Conservation (phyloP, 805 yeast genomes). For the Scheffersomyces lignosus region DNA sequence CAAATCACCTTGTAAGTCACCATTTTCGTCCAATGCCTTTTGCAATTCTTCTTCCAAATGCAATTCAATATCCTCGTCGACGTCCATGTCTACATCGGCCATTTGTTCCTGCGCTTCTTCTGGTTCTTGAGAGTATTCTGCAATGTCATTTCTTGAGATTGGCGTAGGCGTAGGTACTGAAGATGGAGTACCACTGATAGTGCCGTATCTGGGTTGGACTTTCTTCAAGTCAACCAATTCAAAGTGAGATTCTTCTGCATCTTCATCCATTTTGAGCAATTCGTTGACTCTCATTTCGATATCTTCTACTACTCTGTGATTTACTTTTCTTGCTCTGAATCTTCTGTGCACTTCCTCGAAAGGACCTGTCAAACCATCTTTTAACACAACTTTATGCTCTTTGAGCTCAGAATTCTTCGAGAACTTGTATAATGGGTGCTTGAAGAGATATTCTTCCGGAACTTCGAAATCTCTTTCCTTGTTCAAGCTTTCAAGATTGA, state of each 20-base stretch:
- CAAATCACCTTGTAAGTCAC: slow-evolving; percentile 13
- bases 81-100: slow-evolving; percentile 35
- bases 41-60: slow-evolving; percentile 59
- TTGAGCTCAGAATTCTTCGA: slow-evolving; percentile 36
- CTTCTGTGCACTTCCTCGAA: slow-evolving; percentile 67
- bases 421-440: slow-evolving; percentile 41
- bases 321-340: slow-evolving; percentile 69
- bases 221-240: slow-evolving; percentile 65
- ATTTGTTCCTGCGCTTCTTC: slow-evolving; percentile 14
- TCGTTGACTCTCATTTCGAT: slow-evolving; percentile 80
- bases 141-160: slow-evolving; percentile 15
- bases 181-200: slow-evolving; percentile 25
- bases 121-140: slow-evolving; percentile 2
- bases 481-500: slow-evolving; percentile 39
- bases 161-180: slow-evolving; percentile 26
- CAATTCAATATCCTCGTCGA: slow-evolving; percentile 28
- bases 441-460: slow-evolving; percentile 32
- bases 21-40: slow-evolving; percentile 42
- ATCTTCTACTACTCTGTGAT: slow-evolving; percentile 69
- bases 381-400: slow-evolving; percentile 50
- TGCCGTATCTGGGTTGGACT: slow-evolving; percentile 25
- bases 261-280: slow-evolving; percentile 70
- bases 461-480: slow-evolving; percentile 49
- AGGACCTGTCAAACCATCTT: slow-evolving; percentile 86
- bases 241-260: slow-evolving; percentile 76